Conservation (phyloP, 192 early-diverging fungal species). For the Coemansia sp. region DNA sequence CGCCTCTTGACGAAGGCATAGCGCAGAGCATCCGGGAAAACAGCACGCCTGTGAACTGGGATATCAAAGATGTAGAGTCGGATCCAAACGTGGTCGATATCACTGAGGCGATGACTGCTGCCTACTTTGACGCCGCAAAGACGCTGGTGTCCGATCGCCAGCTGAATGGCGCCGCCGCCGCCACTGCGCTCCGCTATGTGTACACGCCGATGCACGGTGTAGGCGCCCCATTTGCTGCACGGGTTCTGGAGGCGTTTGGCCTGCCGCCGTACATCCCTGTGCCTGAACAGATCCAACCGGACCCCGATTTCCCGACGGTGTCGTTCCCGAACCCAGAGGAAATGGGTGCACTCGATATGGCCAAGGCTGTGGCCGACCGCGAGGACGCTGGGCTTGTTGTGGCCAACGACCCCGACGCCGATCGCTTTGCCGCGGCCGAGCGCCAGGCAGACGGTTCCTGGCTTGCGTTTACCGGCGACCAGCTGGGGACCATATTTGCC, state of each 20-base stretch:
- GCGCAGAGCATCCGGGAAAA: conserved; percentile 74
- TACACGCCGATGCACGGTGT: conserved; percentile 98
- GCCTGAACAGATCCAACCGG: conserved; percentile 72
- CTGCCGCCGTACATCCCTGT: conserved; percentile 68
- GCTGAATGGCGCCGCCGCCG: conserved; percentile 13
- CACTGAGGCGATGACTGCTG: conserved; percentile 63
- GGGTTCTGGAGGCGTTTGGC: conserved; percentile 69
- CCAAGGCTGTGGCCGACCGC: conserved; percentile 68
- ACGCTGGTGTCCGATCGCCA: conserved; percentile 22
- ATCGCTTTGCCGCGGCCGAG: conserved; percentile 90
- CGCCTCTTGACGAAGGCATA: conserved; percentile 83
- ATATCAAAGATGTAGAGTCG: conserved; percentile 59
- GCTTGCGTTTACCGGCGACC: conserved; percentile 85
- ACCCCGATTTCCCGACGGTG: conserved; percentile 93
- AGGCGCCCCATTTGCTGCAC: conserved; percentile 73
- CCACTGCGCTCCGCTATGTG: conserved; percentile 57
- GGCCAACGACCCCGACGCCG: conserved; percentile 95
- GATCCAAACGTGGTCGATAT: conserved; percentile 61
- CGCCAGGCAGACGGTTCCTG: conserved; percentile 70
- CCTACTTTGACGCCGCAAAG: conserved; percentile 70
- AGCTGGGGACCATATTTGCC: conserved; percentile 84
- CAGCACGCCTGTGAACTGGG: conserved; percentile 67
- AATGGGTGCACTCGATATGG: conserved; percentile 78
- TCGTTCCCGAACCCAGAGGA: conserved; percentile 88
- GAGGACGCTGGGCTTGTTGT: conserved; percentile 66